phyloP scores from a whole-genome alignment of 2,329 filamentous ascomycete genomes.

The Triangularia verruculosa region DNA sequence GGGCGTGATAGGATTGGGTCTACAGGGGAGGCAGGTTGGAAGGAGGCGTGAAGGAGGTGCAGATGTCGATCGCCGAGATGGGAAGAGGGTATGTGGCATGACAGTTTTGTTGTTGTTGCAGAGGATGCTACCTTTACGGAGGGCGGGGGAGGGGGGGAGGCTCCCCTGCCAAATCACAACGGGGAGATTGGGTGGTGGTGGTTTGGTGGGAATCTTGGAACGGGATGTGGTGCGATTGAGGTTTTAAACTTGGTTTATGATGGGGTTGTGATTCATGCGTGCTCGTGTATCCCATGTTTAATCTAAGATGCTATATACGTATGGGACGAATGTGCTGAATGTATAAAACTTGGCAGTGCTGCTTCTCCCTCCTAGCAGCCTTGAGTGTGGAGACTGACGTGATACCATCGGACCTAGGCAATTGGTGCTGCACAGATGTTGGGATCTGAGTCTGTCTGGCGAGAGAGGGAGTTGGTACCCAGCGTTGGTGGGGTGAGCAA shows the following conservation, averaged over 20 bases:
- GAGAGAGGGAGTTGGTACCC: background rate
- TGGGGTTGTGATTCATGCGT: background rate
- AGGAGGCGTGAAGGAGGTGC: background rate
- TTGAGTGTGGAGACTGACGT: background rate
- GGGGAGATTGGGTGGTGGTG: background rate
- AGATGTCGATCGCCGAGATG: background rate
- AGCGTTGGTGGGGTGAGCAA: too few species aligned
- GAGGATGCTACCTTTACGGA: background rate
- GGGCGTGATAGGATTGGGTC: background rate
- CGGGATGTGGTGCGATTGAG: background rate
- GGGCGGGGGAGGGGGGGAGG: background rate
- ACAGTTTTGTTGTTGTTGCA: background rate
- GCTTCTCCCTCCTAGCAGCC: too few species aligned
- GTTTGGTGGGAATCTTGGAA: background rate
- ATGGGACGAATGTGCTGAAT: too few species aligned
- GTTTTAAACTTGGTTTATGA: background rate
- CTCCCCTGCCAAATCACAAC: background rate
- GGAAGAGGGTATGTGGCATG: background rate
- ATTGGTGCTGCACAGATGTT: background rate
- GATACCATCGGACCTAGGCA: constrained; percentile 1
- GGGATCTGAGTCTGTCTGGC: background rate
- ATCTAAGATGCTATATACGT: too few species aligned
- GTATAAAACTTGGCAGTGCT: too few species aligned
- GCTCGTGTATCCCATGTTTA: too few species aligned
- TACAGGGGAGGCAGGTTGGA: background rate